Conservation (phyloP, 2,329 filamentous ascomycete species). For the Fusarium sp. region DNA sequence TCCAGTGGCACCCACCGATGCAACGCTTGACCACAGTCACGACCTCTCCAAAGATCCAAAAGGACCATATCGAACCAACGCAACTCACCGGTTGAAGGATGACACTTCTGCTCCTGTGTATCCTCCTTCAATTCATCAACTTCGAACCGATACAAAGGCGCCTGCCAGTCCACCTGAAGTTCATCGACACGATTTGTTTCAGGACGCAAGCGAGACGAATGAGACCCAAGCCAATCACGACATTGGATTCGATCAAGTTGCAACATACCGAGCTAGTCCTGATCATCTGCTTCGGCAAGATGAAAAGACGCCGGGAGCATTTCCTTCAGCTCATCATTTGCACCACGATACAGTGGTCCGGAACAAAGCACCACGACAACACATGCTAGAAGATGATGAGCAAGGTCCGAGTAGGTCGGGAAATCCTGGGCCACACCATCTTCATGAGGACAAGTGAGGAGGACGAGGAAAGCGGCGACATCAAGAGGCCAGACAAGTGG, state of each 20-base stretch:
- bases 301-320: not conserved
- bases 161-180: slow-evolving; percentile 14
- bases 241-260: slow-evolving; percentile 15
- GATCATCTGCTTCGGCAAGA: slow-evolving; percentile 29
- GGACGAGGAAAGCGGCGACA: not conserved
- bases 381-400: slow-evolving; percentile 29
- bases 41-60: slow-evolving; percentile 18
- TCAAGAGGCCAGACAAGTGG: not conserved
- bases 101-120: slow-evolving; percentile 10
- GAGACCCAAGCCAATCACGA: not conserved
- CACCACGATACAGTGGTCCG: slow-evolving; percentile 15
- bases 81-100: slow-evolving; percentile 8
- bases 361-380: slow-evolving; percentile 1
- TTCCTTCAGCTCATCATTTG: slow-evolving; percentile 24
- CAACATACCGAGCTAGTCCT: slow-evolving; percentile 3
- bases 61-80: not conserved
- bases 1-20: slow-evolving; percentile 13
- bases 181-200: slow-evolving; percentile 20
- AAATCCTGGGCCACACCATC: slow-evolving; percentile 18
- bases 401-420: not conserved
- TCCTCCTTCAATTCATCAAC: slow-evolving; percentile 21
- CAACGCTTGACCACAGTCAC: slow-evolving; percentile 10
- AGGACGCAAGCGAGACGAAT: slow-evolving; percentile 6
- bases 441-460: slow-evolving; percentile 26
- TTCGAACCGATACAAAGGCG: slow-evolving; percentile 23